These are phyloP conservation scores for Gossypium raimondii DNA, from an alignment of 345 rosid genomes.

Conservation along the genomic window DNA sequence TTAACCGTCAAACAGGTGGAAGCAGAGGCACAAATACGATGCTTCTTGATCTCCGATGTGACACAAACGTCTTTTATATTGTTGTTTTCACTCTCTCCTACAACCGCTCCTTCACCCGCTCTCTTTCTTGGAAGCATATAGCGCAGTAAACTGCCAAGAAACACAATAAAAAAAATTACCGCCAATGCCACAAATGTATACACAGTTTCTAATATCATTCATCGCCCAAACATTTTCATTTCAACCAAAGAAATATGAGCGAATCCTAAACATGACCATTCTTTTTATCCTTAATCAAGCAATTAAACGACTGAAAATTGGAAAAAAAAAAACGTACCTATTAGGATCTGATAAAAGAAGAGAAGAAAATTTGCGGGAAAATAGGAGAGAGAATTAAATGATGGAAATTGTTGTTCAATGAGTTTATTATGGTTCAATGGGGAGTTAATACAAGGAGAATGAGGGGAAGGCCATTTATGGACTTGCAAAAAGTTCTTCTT, in stretches of 20 bases:
- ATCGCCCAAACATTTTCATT: not conserved
- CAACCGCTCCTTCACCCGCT: conserved; percentile 57
- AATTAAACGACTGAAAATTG: not conserved
- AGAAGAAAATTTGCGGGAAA: conserved; percentile 31
- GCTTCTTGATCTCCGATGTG: conserved; percentile 54
- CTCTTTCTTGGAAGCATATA: conserved; percentile 98
- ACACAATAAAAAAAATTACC: conserved; percentile 35
- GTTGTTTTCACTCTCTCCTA: conserved; percentile 37
- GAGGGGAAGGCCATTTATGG: conserved; percentile 11
- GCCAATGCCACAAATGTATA: conserved; percentile 19
- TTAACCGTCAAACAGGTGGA: conserved; percentile 26
- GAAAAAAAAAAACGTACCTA: conserved; percentile 39
- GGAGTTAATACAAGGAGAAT: conserved; percentile 1
- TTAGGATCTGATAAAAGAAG: conserved; percentile 40
- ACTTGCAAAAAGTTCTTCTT: not conserved
- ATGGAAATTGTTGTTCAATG: not conserved
- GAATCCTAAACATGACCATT: conserved; percentile 29
- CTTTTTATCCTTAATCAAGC: not conserved
- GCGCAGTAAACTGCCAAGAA: conserved; percentile 60
- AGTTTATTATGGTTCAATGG: not conserved
- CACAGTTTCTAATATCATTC: not conserved
- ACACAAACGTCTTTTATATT: conserved; percentile 13
- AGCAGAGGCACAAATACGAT: conserved; percentile 28
- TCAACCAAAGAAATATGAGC: conserved; percentile 19
- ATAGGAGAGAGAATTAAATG: not conserved